Percentiles rank a stretch among this genome's conserved stretches.
These are phyloP conservation scores for Trifolium fragiferum DNA, from an alignment of 306 rosid species.

Conservation along the genomic window DNA sequence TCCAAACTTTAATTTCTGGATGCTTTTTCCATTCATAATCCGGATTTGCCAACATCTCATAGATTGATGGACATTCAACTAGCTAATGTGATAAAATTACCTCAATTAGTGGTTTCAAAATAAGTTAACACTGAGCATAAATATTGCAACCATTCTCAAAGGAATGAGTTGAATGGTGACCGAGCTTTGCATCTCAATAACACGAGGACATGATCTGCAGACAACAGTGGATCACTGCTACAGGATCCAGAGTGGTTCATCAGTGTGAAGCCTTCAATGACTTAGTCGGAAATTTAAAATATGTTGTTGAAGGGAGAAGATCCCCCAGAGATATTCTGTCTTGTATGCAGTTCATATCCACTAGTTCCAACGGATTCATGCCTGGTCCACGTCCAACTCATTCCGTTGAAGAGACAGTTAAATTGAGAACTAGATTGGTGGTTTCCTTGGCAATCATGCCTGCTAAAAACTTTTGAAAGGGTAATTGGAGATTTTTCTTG, in stretches of 20 bases:
- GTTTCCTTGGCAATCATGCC: slow-evolving; percentile 35
- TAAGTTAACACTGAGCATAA: slow-evolving; percentile 32
- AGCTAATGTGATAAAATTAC: slow-evolving; percentile 55
- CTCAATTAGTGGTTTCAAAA: slow-evolving; percentile 36
- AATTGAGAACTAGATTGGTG: slow-evolving; percentile 38
- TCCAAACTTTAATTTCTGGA: slow-evolving; percentile 88
- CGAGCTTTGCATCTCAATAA: slow-evolving; percentile 36
- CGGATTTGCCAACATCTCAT: slow-evolving; percentile 92
- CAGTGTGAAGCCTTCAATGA: slow-evolving; percentile 29
- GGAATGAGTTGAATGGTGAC: slow-evolving; percentile 25
- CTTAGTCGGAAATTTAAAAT: slow-evolving; percentile 18
- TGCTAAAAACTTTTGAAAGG: slow-evolving; percentile 19
- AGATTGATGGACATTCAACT: slow-evolving; percentile 93
- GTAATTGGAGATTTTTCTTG: slow-evolving; percentile 30
- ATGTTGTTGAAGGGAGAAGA: not conserved
- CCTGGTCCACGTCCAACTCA: slow-evolving; percentile 27
- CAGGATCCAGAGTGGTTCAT: slow-evolving; percentile 1
- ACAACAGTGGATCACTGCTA: slow-evolving; percentile 14
- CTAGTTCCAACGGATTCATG: slow-evolving; percentile 37
- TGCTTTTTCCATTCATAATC: slow-evolving; percentile 70
- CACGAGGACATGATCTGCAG: slow-evolving; percentile 14
- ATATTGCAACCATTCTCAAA: slow-evolving; percentile 24
- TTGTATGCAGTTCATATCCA: slow-evolving; percentile 24
- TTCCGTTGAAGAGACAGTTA: slow-evolving; percentile 31
- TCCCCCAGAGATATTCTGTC: slow-evolving; percentile 6